A percentile compares a stretch with the other conserved stretches of the same genome.
Conservation (phyloP, 2,329 filamentous ascomycete genomes). For the Aspergillus fijiensis region DNA sequence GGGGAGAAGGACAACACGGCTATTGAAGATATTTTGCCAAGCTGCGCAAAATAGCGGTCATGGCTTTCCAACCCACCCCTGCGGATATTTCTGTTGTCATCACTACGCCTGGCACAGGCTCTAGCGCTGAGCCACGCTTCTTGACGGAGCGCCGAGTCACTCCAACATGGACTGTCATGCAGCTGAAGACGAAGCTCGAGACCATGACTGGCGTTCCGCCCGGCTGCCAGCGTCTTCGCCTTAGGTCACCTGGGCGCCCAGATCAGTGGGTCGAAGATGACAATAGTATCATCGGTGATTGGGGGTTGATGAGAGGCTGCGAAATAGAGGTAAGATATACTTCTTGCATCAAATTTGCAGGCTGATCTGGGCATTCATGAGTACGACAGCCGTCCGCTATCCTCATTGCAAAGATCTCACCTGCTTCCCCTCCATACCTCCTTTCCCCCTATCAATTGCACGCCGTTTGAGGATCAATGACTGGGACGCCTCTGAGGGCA, state of each 20-base stretch:
- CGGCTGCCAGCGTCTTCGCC: conserved; percentile 69
- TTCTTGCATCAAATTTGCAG: background rate
- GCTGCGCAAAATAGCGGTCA: conserved; percentile 9
- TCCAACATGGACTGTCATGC: conserved; percentile 83
- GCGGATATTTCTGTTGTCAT: conserved; percentile 42
- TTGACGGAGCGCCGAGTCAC: conserved; percentile 87
- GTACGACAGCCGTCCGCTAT: background rate
- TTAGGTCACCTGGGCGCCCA: conserved; percentile 64
- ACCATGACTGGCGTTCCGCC: conserved; percentile 90
- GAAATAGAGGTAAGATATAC: conserved; percentile 43
- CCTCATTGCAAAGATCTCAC: background rate
- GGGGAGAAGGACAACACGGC: no score
- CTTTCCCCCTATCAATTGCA: background rate
- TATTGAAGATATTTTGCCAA: background rate
- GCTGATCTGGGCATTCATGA: background rate
- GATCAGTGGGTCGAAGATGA: conserved; percentile 68
- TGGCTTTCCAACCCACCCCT: conserved; percentile 41
- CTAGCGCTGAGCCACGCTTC: conserved; percentile 33
- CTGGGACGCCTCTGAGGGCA: background rate
- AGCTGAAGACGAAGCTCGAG: conserved; percentile 84
- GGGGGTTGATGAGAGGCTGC: conserved; percentile 40
- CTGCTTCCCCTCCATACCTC: background rate
- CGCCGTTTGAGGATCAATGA: background rate
- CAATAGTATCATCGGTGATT: conserved; percentile 62
- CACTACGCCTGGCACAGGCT: conserved; percentile 28